phyloP scores from a whole-genome alignment of 495 filamentous ascomycete genomes.

The Tuber aestivum region DNA sequence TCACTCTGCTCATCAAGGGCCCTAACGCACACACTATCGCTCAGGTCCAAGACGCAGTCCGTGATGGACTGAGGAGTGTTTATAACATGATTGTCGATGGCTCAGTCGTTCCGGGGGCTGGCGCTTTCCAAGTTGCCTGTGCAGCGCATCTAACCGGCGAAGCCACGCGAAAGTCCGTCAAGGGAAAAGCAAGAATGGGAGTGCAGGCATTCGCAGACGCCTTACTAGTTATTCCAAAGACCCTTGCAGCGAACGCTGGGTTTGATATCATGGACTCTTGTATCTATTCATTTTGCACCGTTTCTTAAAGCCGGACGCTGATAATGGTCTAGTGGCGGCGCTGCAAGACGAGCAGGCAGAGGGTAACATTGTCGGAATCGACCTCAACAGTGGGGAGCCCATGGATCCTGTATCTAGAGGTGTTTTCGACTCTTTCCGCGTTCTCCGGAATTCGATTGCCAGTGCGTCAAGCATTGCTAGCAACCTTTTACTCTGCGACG shows the following conservation, averaged over 20 bases:
- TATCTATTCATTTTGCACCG: constrained; percentile 48
- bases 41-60: constrained; percentile 94
- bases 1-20: constrained; percentile 97
- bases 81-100: constrained; percentile 99
- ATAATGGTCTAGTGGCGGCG: constrained; percentile 57
- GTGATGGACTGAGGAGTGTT: constrained; percentile 86
- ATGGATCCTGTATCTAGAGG: constrained; percentile 95
- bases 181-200: constrained; percentile 94
- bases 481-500: constrained; percentile 92
- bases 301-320: background rate
- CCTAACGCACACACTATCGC: constrained; percentile 94
- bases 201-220: constrained; percentile 93
- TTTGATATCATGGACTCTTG: constrained; percentile 91
- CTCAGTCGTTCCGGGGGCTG: constrained; percentile 88
- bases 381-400: constrained; percentile 76
- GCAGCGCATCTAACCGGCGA: constrained; percentile 82
- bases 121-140: constrained; percentile 93
- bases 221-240: constrained; percentile 90
- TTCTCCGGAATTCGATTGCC: constrained; percentile 84
- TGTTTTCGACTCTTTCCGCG: constrained; percentile 93
- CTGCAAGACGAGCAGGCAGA: constrained; percentile 80
- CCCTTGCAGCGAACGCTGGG: constrained; percentile 88
- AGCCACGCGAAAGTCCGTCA: constrained; percentile 74
- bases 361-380: constrained; percentile 78
- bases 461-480: constrained; percentile 91